These are phyloP conservation scores for Metroxylon sagu DNA, from an alignment of 176 grass and related monocot species.

Conservation along the genomic window DNA sequence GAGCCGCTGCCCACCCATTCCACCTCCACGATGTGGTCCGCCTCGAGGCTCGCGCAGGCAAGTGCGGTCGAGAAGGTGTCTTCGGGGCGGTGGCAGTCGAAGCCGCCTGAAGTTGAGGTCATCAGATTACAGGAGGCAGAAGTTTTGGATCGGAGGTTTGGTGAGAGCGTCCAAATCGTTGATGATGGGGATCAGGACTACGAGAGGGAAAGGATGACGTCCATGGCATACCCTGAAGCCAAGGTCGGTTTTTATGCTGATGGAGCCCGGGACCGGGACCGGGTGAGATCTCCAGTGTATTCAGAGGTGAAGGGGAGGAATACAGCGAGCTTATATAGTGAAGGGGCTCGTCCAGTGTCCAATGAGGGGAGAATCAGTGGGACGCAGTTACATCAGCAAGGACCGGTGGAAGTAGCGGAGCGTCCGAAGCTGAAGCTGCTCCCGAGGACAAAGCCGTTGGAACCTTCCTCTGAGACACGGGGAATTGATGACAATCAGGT, in stretches of 20 bases:
- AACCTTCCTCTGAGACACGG: slow-evolving; percentile 25
- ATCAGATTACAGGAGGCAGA: slow-evolving; percentile 11
- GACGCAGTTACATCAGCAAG: slow-evolving; percentile 9
- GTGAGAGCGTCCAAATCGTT: slow-evolving; percentile 3
- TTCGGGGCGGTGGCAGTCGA: slow-evolving; percentile 63
- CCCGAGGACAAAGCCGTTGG: slow-evolving; percentile 59
- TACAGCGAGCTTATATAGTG: not conserved
- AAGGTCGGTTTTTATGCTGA: slow-evolving; percentile 2
- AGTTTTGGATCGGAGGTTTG: slow-evolving; percentile 7
- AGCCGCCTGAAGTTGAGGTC: slow-evolving; percentile 19
- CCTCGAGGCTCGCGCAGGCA: slow-evolving; percentile 71
- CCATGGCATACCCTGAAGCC: not conserved
- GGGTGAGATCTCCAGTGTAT: slow-evolving; percentile 6
- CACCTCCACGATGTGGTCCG: slow-evolving; percentile 33
- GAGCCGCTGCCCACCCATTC: slow-evolving; percentile 15
- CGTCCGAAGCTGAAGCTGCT: slow-evolving; percentile 79
- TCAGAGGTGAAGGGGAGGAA: slow-evolving; percentile 12
- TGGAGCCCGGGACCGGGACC: not conserved
- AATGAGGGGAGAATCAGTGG: slow-evolving; percentile 56
- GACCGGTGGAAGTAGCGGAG: slow-evolving; percentile 24
- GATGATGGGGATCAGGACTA: not conserved
- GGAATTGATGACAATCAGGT: slow-evolving; percentile 67
- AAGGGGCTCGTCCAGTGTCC: slow-evolving; percentile 36
- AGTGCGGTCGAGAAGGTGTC: slow-evolving; percentile 97
- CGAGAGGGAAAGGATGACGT: not conserved